phyloP scores from a whole-genome alignment of 2,329 filamentous ascomycete genomes.

The Conoideocrella luteorostrata region DNA sequence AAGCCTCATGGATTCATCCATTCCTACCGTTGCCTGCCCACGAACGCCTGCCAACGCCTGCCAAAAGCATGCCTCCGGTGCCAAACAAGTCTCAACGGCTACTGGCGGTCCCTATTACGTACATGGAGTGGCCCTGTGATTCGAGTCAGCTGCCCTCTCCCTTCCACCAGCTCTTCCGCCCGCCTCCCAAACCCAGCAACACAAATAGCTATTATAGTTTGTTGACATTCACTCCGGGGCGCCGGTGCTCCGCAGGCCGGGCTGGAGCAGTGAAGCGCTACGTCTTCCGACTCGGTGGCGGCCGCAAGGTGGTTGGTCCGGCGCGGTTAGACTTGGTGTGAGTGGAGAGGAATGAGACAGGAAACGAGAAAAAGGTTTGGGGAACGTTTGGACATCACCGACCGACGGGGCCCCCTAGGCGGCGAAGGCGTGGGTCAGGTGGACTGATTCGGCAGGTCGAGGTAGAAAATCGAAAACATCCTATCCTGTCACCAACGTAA shows the following conservation, averaged over 20 bases:
- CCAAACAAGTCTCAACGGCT: slow-evolving; percentile 4
- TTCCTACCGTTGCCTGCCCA: neutral
- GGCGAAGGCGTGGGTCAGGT: slow-evolving; percentile 7
- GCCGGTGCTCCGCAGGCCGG: slow-evolving; percentile 4
- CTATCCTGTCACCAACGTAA: too few species aligned
- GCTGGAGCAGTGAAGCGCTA: neutral
- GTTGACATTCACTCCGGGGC: neutral
- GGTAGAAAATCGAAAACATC: slow-evolving; percentile 8
- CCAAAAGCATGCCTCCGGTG: too few species aligned
- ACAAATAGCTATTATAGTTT: neutral
- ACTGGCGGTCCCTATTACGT: slow-evolving; percentile 11
- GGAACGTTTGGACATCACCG: neutral
- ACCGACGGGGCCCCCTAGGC: neutral
- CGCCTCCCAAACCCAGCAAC: neutral
- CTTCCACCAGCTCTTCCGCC: slow-evolving; percentile 2
- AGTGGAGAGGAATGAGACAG: slow-evolving; percentile 4
- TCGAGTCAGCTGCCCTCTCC: slow-evolving; percentile 9
- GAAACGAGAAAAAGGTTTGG: neutral
- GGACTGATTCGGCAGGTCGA: slow-evolving; percentile 10
- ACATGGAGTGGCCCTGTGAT: slow-evolving; percentile 11
- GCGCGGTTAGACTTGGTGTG: slow-evolving; percentile 5
- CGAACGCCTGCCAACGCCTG: neutral
- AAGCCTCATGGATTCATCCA: slow-evolving; percentile 2
- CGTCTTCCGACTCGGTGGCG: slow-evolving; percentile 5
- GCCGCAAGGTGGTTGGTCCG: slow-evolving; percentile 3